Evolutionary conservation across 1,284 basidiomycete species (phyloP), one percentile per base, ranked within the genome.

Genomic region (Thelephora terrestris): DNA sequence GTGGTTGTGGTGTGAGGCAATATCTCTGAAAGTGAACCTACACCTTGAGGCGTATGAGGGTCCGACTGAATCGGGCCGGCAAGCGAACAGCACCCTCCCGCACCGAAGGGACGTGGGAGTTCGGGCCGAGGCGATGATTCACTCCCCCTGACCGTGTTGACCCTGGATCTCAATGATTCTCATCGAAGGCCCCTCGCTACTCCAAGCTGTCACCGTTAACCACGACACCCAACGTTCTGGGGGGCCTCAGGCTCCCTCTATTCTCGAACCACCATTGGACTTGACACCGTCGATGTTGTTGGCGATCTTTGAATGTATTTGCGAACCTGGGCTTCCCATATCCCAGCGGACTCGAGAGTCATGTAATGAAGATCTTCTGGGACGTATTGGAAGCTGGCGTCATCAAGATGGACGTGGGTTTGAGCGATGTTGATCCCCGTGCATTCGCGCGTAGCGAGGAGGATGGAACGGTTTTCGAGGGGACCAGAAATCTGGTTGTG

Each of bases 281-380:
- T 70, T 86, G n/a, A 83, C 80, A 0, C 82, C 84, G 0, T 76
- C 78, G 1, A 70, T 86, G 10, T 72, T 87, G 36, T 71, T 86
- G 37, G 74, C 74, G 35, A 73, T 84, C 52, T 69, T 86, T 18
- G 79, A 85, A 54, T 76, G 71, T 9, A 65, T 85, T 47, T 68
- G 82, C 35, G 53, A 63, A 47, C 58, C 62, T 2, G 72, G 73
- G 25, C 68, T 77, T 6, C 74, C 74, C 25, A 69, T 81, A 50
- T 52, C 69, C 38, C 29, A 61, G 9, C 48, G 61, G 29, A 62
- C 73, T 25, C 69, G 75, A 47, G 65, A 64, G 7, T 67, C 67
- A 78, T 27, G 77, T 79, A 42, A 85, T 87, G 73, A 85, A 89
- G 59, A 71, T 90, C 12, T 81, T 91, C 29, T 42, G 90, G 17